Conservation (phyloP, 257 asterid species). For the Plectranthus barbatus region DNA sequence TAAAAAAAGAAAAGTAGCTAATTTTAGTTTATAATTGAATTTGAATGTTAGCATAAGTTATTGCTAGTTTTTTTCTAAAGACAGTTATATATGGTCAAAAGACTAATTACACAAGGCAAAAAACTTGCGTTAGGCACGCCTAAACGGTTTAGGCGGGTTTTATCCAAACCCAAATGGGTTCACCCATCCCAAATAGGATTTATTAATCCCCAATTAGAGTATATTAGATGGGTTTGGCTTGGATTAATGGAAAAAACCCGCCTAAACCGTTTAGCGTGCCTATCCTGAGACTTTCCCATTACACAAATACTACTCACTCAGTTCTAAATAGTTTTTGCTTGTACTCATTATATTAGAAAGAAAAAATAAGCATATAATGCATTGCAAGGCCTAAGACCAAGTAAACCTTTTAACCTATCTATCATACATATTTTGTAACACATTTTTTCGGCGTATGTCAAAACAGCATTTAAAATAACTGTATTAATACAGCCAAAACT, state of each 20-base stretch:
- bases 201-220: too few species aligned
- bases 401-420: neutral
- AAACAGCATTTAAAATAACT: conserved; percentile 2
- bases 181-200: too few species aligned
- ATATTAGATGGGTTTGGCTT: too few species aligned
- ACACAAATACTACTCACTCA: neutral
- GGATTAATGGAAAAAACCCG: too few species aligned
- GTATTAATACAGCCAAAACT: neutral
- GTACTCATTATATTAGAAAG: neutral
- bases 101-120: conserved; percentile 12
- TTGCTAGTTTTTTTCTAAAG: too few species aligned
- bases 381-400: neutral
- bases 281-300: too few species aligned
- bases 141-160: too few species aligned
- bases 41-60: neutral
- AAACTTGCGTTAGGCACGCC: too few species aligned
- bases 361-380: neutral
- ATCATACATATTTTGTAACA: neutral
- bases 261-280: too few species aligned
- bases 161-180: too few species aligned
- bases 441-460: neutral
- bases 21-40: neutral
- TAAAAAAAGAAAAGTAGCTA: conserved; percentile 4
- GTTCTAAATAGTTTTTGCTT: neutral
- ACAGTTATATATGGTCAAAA: neutral